Base-by-base conservation (phyloP, 495 filamentous ascomycete species). In the Penicillium daleae region DNA sequence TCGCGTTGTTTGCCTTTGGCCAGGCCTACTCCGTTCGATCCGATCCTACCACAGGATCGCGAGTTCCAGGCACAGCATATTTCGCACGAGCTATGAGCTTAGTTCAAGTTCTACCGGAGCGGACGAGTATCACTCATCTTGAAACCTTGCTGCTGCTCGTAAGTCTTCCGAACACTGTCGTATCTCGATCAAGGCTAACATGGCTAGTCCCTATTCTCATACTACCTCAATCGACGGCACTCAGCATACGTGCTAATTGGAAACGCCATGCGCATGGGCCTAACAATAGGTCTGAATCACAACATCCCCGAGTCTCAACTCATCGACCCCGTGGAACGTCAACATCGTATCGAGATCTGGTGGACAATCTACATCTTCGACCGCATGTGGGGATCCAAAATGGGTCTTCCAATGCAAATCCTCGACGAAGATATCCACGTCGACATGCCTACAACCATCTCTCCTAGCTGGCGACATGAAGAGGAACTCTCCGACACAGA, bases 291-390 rank as follows among this genome's bases (percentile, higher is more conserved):
- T 3, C 50, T 82, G 21, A 80, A 82, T 59, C 78, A 80, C 59
- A 80, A 80, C 42, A 77, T 82, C 46, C 74, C 78, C 24, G 77
- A 80, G 57, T 74, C 76, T n/a, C 79, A 82, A 59, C 68, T 77
- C 24, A 80, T 79, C 32, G 78, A 80, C 50, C 73, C 77, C 0
- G 73, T 77, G 0, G 76, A 78, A 54, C 72, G 78, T 17, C 76
- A 82, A 56, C 79, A 82, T 49, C 78, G 79, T 9, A 70, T 80
- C 29, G 66, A 76, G 39, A 76, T 80, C 27, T 80, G 78, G 78
- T 80, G 78, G 78, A 79, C 78, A 22, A 77, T 80, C 48, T 82
- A 82, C 62, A 78, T 78, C 33, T 80, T 82, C 57, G 78, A 82
- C 56, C 74, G 78, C 32, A 79, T 80, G 75, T 80, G 77, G 78